Evolutionary conservation across 1,139 yeast genomes (phyloP), one percentile per base, ranked within the genome.

Genomic region (Suhomyces terraborum): DNA sequence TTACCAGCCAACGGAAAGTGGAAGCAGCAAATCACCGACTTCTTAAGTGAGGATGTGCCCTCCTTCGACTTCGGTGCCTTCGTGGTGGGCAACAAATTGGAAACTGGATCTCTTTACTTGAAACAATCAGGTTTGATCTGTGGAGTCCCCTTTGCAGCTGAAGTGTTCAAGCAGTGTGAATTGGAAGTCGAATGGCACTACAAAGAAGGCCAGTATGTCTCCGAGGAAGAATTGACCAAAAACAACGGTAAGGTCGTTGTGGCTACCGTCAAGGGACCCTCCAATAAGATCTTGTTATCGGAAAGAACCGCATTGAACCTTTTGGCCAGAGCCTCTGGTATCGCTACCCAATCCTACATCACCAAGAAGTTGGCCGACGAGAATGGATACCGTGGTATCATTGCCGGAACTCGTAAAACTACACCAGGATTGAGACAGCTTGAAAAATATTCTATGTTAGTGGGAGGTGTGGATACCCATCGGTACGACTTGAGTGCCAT

Each of bases 391-490:
- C 69, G 68, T 3, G 98, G 97, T 0, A 73, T 84, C 25, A 88
- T 91, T 59, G 97, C 98, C 0, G 98, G 98, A n/a, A 91, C 98
- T 1, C 79, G 98, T 57, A 91, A 91, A 63, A 91, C 97, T n/a
- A 91, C 98, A 0, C 98, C 98, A 0, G 98, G 98, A 0, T 76
- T 91, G 50, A 78, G 98, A 55, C 72, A 82, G 32, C 67, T 91
- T 43, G 98, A 93, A 58, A 91, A 91, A 61, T 91, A 91, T 63
- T 84, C 96, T 28, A 91, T 91, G 98, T 68, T 88, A 29, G 95
- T 91, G 9, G 98, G 97, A 19, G 97, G 97, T 7, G 88, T 88
- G 42, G 98, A 91, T 59, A 79, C 95, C 45, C 98, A 91, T 62
- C 74, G 98, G 48, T 88, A 88, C 56, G 98, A 91, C 60, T 76